phyloP scores from a whole-genome alignment of 805 yeast genomes.

The Kazachstania viticola region DNA sequence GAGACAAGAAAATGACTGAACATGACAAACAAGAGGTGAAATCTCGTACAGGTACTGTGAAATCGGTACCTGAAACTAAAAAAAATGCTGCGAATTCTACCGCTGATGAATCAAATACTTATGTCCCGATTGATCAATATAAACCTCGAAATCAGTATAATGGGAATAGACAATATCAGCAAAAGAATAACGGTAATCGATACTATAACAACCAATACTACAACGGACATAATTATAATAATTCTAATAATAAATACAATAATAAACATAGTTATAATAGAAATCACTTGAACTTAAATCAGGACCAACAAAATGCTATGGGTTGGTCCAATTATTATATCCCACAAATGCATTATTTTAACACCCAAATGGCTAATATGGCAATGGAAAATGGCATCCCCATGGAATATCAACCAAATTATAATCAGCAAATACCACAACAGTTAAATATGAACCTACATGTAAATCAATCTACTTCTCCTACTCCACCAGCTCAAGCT shows the following conservation, averaged over 20 bases:
- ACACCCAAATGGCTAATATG: constrained; percentile 14
- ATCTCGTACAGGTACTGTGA: too few species aligned
- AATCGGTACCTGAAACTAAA: too few species aligned
- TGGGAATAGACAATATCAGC: constrained; percentile 4
- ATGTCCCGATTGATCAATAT: too few species aligned
- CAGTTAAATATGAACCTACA: neutral
- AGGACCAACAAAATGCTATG: too few species aligned
- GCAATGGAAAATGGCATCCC: constrained; percentile 2
- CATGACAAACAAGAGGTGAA: too few species aligned
- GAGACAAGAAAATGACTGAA: too few species aligned
- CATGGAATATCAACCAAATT: neutral
- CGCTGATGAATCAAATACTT: too few species aligned
- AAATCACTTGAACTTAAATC: constrained; percentile 1
- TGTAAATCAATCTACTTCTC: too few species aligned
- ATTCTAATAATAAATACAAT: neutral
- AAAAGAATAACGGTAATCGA: constrained; percentile 6
- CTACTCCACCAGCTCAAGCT: neutral
- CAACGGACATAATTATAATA: neutral
- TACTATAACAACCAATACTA: neutral
- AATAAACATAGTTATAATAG: neutral
- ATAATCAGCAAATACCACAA: neutral
- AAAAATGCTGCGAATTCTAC: too few species aligned
- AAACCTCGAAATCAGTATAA: too few species aligned
- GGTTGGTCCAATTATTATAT: constrained; percentile 19
- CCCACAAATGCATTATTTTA: constrained; percentile 19